Conservation (phyloP, 176 grass and related monocot genomes). For the Rhipidocladum racemiflorum region DNA sequence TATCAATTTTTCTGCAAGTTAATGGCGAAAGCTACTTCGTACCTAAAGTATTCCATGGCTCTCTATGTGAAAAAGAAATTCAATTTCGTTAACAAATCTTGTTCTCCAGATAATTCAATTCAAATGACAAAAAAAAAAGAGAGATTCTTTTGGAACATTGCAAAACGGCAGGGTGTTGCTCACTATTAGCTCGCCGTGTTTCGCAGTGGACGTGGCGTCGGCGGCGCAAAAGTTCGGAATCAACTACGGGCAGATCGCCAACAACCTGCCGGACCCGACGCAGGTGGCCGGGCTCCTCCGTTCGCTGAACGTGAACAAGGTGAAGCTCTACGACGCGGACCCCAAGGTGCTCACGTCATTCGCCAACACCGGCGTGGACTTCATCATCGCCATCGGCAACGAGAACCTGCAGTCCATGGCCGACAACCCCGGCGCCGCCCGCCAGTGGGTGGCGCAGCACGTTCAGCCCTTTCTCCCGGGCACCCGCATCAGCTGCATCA, state of each 20-base stretch:
- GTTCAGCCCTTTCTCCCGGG: conserved; percentile 69
- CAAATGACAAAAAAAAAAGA: not conserved
- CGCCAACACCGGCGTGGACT: conserved; percentile 66
- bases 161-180: not conserved
- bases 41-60: conserved; percentile 37
- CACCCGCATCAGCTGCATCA: conserved; percentile 73
- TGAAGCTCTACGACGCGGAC: conserved; percentile 84
- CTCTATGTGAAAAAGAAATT: conserved; percentile 33
- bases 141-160: not conserved
- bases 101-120: not conserved
- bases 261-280: conserved; percentile 64
- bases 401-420: conserved; percentile 61
- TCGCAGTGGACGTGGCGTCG: conserved; percentile 31
- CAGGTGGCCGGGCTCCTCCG: conserved; percentile 54
- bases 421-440: conserved; percentile 20
- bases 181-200: not conserved
- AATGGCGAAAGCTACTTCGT: conserved; percentile 24
- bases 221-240: conserved; percentile 63
- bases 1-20: not conserved
- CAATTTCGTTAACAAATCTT: not conserved
- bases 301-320: conserved; percentile 63
- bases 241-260: conserved; percentile 83
- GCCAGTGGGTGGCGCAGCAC: conserved; percentile 60
- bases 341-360: conserved; percentile 59
- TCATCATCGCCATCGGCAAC: conserved; percentile 71